These are phyloP conservation scores for Priceomyces haplophilus DNA, from an alignment of 805 yeast species.

Conservation along the genomic window DNA sequence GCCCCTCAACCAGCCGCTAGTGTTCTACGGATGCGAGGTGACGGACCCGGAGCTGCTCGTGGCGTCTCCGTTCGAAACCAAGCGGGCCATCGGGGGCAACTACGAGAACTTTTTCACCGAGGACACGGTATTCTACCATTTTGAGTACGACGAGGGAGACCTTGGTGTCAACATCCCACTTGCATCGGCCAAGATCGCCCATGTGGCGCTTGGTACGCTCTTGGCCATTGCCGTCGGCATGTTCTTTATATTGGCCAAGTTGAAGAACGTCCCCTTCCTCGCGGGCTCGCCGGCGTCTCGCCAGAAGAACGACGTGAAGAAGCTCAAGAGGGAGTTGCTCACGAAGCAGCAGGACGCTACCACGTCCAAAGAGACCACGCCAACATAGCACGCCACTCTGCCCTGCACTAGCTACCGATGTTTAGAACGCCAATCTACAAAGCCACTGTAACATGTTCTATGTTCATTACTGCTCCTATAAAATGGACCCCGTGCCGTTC, in stretches of 20 bases:
- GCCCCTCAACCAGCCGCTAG: constrained; percentile 20
- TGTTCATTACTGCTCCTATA: too few species aligned
- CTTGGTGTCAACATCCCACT: constrained; percentile 4
- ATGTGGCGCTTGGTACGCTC: constrained; percentile 3
- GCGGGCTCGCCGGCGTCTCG: not conserved
- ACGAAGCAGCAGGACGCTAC: not conserved
- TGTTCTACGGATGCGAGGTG: constrained; percentile 40
- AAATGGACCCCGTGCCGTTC: too few species aligned
- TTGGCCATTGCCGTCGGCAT: constrained; percentile 6
- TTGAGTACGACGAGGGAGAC: constrained; percentile 1
- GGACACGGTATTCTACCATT: constrained; percentile 39
- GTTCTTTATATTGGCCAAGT: constrained; percentile 6
- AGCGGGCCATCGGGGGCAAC: constrained; percentile 26
- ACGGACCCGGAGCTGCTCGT: constrained; percentile 23
- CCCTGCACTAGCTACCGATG: too few species aligned
- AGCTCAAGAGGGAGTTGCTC: not conserved
- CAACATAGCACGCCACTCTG: too few species aligned
- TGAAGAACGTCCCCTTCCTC: not conserved
- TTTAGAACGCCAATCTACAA: too few species aligned
- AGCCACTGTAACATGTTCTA: too few species aligned
- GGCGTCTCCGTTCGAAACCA: constrained; percentile 37
- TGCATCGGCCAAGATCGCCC: not conserved
- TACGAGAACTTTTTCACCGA: constrained; percentile 37
- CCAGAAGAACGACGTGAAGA: not conserved
- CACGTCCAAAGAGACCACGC: too few species aligned